Base-by-base conservation (phyloP, 2,329 filamentous ascomycete genomes). In the Aureobasidium sp. region DNA sequence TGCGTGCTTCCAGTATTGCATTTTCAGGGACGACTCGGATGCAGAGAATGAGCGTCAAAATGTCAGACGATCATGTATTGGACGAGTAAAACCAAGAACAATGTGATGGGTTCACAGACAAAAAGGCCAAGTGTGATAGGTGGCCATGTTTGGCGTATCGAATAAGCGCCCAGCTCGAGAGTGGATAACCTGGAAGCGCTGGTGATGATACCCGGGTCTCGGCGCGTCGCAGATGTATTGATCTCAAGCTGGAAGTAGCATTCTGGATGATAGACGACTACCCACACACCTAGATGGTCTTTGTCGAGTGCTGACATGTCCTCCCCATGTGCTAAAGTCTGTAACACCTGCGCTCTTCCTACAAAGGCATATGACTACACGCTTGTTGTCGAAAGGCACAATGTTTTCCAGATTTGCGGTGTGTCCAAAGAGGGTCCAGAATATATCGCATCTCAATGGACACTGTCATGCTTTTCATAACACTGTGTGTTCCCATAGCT, bases 181-280 rank as follows among this genome's bases (percentile, higher is more conserved):
- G 31, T 55, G 11, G 60, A n/a, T n/a, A n/a, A n/a, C 29, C 13
- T 47, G 8, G 50, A 64, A 64, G 60, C 60, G 60, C 60, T 31
- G 48, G 50, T 47, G 50, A 38, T 29, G 13, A 7, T 1, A 20
- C 2, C 36, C 38, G 4, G 13, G 13, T 40, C 31, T 27, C 43
- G 20, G 31, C 43, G 23, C 42, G 27, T 31, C 33, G 8, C 20
- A 11, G 16, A 23, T 25, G 15, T 33, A 27, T 40, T 20, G 36
- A 6, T n/a, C 40, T 27, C 4, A 13, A 29, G 4, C 53, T 20
- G 10, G 7, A 11, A 25, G 18, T 38, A 20, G 20, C 16, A 16
- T 31, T 10, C 3, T 8, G 25, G 27, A 18, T 50, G 47, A 10
- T 16, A 27, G 25, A 10, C 10, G 27, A 20, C 15, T 50, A 16